A percentile compares a stretch with the other conserved stretches of the same genome.
Conservation (phyloP, 306 rosid species). For the Quercus suber region DNA sequence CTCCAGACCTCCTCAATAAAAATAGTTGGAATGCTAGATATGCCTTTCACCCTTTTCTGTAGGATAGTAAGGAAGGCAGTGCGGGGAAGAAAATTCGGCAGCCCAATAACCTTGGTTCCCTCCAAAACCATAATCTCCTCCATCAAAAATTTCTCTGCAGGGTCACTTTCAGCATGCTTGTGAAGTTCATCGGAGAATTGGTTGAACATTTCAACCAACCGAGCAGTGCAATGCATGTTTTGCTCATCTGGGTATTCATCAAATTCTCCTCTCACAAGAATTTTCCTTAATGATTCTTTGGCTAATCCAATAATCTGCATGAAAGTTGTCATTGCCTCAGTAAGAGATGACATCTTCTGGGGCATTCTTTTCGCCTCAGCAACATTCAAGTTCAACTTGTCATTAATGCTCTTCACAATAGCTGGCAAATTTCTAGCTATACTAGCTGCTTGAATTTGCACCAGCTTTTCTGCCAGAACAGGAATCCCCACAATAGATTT, state of each 20-base stretch:
- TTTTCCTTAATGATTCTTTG: constrained; percentile 36
- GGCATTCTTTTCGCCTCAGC: no score
- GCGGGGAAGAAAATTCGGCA: constrained; percentile 42
- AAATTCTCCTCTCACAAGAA: constrained; percentile 36
- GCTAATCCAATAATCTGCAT: constrained; percentile 40
- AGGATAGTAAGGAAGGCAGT: constrained; percentile 28
- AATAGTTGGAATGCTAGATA: constrained; percentile 19
- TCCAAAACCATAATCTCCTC: background rate
- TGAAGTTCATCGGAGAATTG: background rate
- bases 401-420: no score
- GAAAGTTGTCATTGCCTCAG: constrained; percentile 13
- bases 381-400: no score
- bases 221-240: constrained; percentile 32
- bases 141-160: constrained; percentile 12
- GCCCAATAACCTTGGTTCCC: constrained; percentile 5
- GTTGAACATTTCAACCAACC: constrained; percentile 31
- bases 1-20: constrained; percentile 39
- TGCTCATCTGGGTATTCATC: constrained; percentile 25
- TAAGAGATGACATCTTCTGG: no score
- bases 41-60: constrained; percentile 30
- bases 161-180: background rate
- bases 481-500: no score
- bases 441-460: no score
- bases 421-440: no score
- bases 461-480: no score